Conservation (phyloP, 2,329 filamentous ascomycete genomes). For the Colletotrichum sp. region DNA sequence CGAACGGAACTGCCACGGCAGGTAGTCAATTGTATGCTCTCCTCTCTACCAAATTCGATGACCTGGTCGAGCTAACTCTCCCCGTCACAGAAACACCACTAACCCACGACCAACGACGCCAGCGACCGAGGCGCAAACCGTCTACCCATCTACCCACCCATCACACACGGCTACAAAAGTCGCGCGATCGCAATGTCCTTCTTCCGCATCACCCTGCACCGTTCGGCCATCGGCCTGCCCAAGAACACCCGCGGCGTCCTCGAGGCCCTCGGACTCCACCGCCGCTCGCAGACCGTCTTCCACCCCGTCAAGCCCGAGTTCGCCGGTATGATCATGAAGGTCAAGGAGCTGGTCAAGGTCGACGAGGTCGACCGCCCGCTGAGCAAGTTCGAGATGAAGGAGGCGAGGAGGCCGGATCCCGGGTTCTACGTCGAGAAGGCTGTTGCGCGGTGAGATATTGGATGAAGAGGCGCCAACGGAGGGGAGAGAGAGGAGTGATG, state of each 20-base stretch:
- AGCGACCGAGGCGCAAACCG: background rate
- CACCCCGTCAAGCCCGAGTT: constrained; percentile 81
- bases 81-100: background rate
- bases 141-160: background rate
- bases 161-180: accelerated
- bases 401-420: constrained; percentile 73
- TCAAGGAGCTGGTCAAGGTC: constrained; percentile 90
- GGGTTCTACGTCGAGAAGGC: constrained; percentile 81
- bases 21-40: background rate
- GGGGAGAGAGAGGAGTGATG: background rate
- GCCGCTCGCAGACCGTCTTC: constrained; percentile 87
- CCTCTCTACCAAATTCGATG: too few relatives aligned
- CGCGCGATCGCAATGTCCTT: constrained; percentile 63
- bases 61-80: background rate
- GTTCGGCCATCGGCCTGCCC: constrained; percentile 88
- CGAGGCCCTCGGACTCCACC: constrained; percentile 82
- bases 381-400: constrained; percentile 72
- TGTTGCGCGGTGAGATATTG: constrained; percentile 31
- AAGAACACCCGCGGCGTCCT: constrained; percentile 80
- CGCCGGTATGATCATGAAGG: constrained; percentile 90
- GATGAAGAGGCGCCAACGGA: too few relatives aligned
- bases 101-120: background rate
- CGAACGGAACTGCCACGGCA: background rate
- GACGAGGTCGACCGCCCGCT: constrained; percentile 73
- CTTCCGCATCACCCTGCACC: constrained; percentile 91